Evolutionary conservation across 78 protist genomes (phyloP), one percentile per base, ranked within the genome.

Genomic region (Monocercomonoides exilis): DNA sequence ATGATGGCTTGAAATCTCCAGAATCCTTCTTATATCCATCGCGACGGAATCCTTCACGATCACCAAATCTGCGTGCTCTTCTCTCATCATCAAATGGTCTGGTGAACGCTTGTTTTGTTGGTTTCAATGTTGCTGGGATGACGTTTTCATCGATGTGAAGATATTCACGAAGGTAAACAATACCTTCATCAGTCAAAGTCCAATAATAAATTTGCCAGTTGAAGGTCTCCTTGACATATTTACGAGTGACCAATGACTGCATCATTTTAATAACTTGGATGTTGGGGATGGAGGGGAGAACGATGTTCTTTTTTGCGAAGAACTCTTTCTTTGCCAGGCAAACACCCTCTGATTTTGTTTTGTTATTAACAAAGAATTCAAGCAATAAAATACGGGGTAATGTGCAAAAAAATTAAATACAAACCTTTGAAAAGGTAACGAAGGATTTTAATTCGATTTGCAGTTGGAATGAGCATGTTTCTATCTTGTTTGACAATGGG

Each of bases 341-440:
- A 21, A 54, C 70, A 29, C 70, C 70, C 70, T 54, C 70, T 54
- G 70, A 54, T n/a, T n/a, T n/a, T n/a, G n/a, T n/a, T n/a, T 21
- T 54, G 21, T 54, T n/a, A n/a, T n/a, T n/a, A n/a, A n/a, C n/a
- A n/a, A n/a, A n/a, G n/a, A n/a, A n/a, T n/a, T n/a, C n/a, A n/a
- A n/a, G n/a, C n/a, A 54, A 32, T 32, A 21, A 54, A 54, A 54
- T 11, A 54, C 38, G 70, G 70, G 70, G 70, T 11, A 54, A 54
- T 11, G 21, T 32, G 21, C 70, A 54, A 11, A 54, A 21, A 54
- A 21, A 21, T 54, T 21, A 54, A 21, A 11, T 38, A 6, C 11
- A 41, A 32, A 79, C 82, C 82, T 29, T 79, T 6, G 82, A 79
- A 79, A 4, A 79, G 82, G 82, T 79, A 79, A 41, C 21, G 82